These are phyloP conservation scores for Chenopodium album DNA, from an alignment of 148 eudicot species.

Conservation along the genomic window DNA sequence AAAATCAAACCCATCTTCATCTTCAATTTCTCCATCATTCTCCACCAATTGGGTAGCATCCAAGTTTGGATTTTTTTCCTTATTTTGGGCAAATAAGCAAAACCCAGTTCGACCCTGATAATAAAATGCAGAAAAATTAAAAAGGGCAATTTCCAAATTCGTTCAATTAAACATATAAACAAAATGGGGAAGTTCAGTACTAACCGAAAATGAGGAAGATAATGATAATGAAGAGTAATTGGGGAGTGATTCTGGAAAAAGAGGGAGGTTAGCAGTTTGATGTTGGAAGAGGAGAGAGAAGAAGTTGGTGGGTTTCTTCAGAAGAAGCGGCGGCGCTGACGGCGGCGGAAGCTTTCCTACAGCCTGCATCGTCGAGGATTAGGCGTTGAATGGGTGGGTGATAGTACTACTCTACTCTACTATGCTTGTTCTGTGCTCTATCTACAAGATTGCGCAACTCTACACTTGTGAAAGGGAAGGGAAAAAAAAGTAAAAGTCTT, in stretches of 20 bases:
- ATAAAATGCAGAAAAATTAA: slow-evolving; percentile 19
- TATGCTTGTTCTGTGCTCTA: not conserved
- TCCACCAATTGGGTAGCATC: not conserved
- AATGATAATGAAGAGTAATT: not conserved
- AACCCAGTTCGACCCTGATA: slow-evolving; percentile 39
- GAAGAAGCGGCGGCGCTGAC: slow-evolving; percentile 24
- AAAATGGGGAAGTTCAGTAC: not conserved
- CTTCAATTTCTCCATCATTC: slow-evolving; percentile 27
- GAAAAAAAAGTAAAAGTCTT: too few species aligned
- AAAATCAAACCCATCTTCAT: slow-evolving; percentile 20
- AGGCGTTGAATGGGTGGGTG: not conserved
- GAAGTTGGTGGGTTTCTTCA: slow-evolving; percentile 4
- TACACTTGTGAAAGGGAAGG: too few species aligned
- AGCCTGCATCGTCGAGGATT: slow-evolving; percentile 43
- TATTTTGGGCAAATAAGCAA: slow-evolving; percentile 41
- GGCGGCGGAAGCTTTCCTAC: slow-evolving; percentile 37
- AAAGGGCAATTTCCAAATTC: slow-evolving; percentile 27
- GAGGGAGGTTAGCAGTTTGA: slow-evolving; percentile 1
- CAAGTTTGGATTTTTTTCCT: slow-evolving; percentile 23
- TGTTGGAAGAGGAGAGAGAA: not conserved
- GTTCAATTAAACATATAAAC: slow-evolving; percentile 11
- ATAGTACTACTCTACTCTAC: too few species aligned
- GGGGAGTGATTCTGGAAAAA: not conserved
- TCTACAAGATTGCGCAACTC: not conserved
- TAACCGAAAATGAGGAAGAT: not conserved